phyloP scores from a whole-genome alignment of 2,329 filamentous ascomycete species.

The Exophiala aquamarina region DNA sequence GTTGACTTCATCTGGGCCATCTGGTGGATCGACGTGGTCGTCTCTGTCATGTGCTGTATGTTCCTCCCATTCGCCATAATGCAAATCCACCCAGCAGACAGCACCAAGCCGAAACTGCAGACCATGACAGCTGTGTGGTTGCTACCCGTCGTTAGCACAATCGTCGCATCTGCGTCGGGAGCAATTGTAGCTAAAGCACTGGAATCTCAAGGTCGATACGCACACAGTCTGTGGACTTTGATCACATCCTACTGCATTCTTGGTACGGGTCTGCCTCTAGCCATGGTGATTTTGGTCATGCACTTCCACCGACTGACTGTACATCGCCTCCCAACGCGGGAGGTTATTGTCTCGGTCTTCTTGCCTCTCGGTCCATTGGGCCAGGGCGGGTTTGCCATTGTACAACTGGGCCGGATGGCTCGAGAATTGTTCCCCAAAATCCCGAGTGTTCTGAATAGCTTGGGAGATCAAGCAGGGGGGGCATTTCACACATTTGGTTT shows the following conservation, averaged over 20 bases:
- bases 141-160: conserved; percentile 67
- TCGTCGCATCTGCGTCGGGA: conserved; percentile 65
- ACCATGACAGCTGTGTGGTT: conserved; percentile 66
- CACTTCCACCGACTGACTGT: conserved; percentile 69
- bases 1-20: conserved; percentile 55
- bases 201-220: conserved; percentile 32
- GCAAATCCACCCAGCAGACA: conserved; percentile 34
- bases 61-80: conserved; percentile 49
- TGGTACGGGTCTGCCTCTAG: conserved; percentile 58
- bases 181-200: conserved; percentile 62
- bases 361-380: conserved; percentile 66
- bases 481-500: conserved; percentile 36
- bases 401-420: conserved; percentile 52
- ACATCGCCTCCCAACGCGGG: conserved; percentile 66
- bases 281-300: conserved; percentile 63
- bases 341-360: conserved; percentile 68
- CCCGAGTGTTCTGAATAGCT: conserved; percentile 32
- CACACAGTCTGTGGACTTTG: conserved; percentile 62
- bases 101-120: conserved; percentile 48
- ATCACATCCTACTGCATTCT: conserved; percentile 66
- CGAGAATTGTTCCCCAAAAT: conserved; percentile 33
- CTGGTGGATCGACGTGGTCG: conserved; percentile 57
- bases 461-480: conserved; percentile 27
- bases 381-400: conserved; percentile 61
- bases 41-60: conserved; percentile 52